phyloP scores from a whole-genome alignment of 495 filamentous ascomycete species.

The Geopyxis carbonaria region DNA sequence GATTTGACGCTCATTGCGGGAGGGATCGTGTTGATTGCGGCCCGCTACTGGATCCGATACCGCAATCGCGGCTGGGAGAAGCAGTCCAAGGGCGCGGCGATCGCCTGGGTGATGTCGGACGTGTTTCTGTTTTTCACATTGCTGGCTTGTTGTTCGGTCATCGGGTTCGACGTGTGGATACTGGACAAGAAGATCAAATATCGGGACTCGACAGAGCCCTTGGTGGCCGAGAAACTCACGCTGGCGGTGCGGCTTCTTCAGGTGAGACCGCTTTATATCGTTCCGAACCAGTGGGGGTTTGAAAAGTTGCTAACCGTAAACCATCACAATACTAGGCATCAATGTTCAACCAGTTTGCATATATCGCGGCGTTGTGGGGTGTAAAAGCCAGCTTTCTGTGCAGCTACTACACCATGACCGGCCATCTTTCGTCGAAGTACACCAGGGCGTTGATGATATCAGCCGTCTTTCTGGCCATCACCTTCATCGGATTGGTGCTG shows the following conservation, averaged over 20 bases:
- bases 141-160: not conserved
- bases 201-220: not conserved
- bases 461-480: not conserved
- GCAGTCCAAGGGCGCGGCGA: too few species aligned
- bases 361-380: constrained; percentile 1
- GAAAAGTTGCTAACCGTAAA: not conserved
- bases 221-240: not conserved
- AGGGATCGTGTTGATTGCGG: not conserved
- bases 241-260: not conserved
- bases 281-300: not conserved
- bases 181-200: not conserved
- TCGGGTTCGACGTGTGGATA: not conserved
- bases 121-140: not conserved
- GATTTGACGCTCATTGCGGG: not conserved
- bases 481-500: not conserved
- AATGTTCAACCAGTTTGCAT: constrained; percentile 2
- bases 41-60: constrained; percentile 1
- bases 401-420: constrained; percentile 5
- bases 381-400: constrained; percentile 4
- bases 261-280: not conserved
- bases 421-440: not conserved
- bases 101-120: constrained; percentile 1
- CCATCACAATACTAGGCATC: not conserved
- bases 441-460: not conserved
- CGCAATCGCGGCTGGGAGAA: not conserved